phyloP scores from a whole-genome alignment of 2,329 filamentous ascomycete species.

The Raffaelea ambrosiae region DNA sequence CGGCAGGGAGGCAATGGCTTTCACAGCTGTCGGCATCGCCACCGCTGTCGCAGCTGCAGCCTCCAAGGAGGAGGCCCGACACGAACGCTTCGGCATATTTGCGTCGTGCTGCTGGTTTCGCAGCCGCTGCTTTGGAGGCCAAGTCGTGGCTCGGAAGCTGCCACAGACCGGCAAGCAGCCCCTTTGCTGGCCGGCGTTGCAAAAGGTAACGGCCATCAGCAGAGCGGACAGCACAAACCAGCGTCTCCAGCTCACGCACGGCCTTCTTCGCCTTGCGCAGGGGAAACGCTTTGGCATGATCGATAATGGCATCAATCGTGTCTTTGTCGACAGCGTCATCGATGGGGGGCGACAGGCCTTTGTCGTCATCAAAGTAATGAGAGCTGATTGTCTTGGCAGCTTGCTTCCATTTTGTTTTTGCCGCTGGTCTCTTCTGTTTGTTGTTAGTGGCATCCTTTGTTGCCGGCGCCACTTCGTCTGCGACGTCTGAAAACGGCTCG shows the following conservation, averaged over 20 bases:
- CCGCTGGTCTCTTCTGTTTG: not conserved
- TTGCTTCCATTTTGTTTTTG: not conserved
- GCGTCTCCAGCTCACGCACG: constrained; percentile 39
- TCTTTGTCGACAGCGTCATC: constrained; percentile 1
- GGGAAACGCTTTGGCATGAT: constrained; percentile 43
- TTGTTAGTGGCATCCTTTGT: not conserved
- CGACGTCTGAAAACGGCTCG: constrained; percentile 32
- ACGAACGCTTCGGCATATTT: constrained; percentile 7
- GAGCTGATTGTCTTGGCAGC: not conserved
- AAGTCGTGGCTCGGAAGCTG: constrained; percentile 39
- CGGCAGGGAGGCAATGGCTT: too few species aligned
- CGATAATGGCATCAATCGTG: constrained; percentile 12
- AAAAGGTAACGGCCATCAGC: constrained; percentile 37
- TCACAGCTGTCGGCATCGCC: too few species aligned
- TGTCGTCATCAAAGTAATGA: constrained; percentile 11
- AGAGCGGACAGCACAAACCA: constrained; percentile 42
- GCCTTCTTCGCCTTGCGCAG: constrained; percentile 43
- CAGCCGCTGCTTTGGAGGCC: not conserved
- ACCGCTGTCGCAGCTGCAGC: too few species aligned
- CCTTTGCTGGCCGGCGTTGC: constrained; percentile 42
- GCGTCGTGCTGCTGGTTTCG: not conserved
- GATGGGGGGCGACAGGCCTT: constrained; percentile 30
- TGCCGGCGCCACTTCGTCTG: constrained; percentile 13
- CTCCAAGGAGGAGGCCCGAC: not conserved
- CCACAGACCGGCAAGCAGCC: constrained; percentile 47